phyloP scores from a whole-genome alignment of 139 green algal species.

The Volvox africanus region DNA sequence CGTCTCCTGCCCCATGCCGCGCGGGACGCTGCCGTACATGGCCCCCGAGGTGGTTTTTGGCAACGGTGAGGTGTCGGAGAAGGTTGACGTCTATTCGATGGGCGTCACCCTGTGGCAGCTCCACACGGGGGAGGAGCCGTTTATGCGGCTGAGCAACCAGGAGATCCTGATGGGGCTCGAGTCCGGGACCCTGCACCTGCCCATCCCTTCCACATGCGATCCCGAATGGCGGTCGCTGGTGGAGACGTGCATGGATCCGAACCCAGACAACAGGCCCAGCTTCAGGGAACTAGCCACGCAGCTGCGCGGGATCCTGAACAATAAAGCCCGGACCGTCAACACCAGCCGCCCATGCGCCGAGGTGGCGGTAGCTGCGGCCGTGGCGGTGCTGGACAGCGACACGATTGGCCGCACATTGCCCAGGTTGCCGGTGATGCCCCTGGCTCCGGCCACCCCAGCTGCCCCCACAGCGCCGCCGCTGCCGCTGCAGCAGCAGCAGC shows the following conservation, averaged over 20 bases:
- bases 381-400: not conserved
- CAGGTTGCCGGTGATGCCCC: not conserved
- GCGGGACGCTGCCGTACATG: constrained; percentile 79
- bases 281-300: constrained; percentile 77
- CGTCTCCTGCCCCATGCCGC: constrained; percentile 72
- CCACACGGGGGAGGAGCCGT: constrained; percentile 67
- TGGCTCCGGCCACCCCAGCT: not conserved
- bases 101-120: constrained; percentile 83
- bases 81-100: constrained; percentile 77
- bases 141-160: constrained; percentile 73
- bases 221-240: constrained; percentile 82
- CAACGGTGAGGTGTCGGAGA: constrained; percentile 70
- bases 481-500: not conserved
- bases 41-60: constrained; percentile 75
- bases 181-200: constrained; percentile 72
- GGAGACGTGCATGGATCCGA: constrained; percentile 82
- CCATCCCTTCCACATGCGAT: constrained; percentile 81
- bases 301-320: constrained; percentile 70
- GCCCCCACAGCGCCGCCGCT: not conserved
- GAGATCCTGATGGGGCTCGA: constrained; percentile 77
- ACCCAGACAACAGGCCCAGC: constrained; percentile 69
- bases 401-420: not conserved
- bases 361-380: not conserved
- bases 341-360: not conserved
- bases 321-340: constrained; percentile 19